Evolutionary conservation across 768 basidiomycete genomes (phyloP).

Genomic region (Leccinum variicolor): DNA sequence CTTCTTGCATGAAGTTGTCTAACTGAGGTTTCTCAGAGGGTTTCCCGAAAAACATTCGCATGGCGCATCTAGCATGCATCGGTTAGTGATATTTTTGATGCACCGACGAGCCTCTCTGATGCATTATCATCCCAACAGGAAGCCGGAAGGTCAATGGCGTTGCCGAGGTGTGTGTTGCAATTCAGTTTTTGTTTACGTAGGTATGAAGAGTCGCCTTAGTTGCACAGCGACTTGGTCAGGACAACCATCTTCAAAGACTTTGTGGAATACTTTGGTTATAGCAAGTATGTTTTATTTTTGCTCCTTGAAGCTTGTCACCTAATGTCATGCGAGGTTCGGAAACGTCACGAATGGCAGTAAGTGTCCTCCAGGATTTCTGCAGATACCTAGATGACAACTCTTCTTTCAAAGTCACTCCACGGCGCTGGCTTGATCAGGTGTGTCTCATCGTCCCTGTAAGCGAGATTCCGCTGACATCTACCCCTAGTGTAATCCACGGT

Average conservation of each 20-base stretch:
- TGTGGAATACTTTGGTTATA: slow-evolving; percentile 85
- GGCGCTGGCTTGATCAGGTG: slow-evolving; percentile 87
- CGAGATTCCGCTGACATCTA: neutral
- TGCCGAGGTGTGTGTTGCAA: slow-evolving; percentile 58
- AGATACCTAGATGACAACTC: neutral
- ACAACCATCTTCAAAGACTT: slow-evolving; percentile 88
- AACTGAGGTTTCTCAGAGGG: slow-evolving; percentile 53
- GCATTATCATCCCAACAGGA: slow-evolving; percentile 34
- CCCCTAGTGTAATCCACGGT: slow-evolving; percentile 79
- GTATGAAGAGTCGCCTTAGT: slow-evolving; percentile 30
- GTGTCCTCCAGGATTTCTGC: slow-evolving; percentile 23
- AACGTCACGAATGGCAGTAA: slow-evolving; percentile 93
- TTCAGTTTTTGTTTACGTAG: neutral
- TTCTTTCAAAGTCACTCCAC: slow-evolving; percentile 66
- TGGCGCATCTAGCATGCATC: slow-evolving; percentile 90
- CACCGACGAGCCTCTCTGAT: neutral
- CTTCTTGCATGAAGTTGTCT: neutral
- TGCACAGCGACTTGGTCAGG: slow-evolving; percentile 87
- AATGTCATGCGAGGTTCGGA: slow-evolving; percentile 49
- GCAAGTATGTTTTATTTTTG: slow-evolving; percentile 48
- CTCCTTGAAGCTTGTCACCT: slow-evolving; percentile 4
- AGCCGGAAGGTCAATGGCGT: slow-evolving; percentile 93
- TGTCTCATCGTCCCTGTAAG: neutral
- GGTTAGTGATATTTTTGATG: slow-evolving; percentile 34
- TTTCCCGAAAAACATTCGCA: slow-evolving; percentile 78